These are phyloP conservation scores for Ammopiptanthus mongolicus DNA, from an alignment of 306 rosid species.

Conservation along the genomic window DNA sequence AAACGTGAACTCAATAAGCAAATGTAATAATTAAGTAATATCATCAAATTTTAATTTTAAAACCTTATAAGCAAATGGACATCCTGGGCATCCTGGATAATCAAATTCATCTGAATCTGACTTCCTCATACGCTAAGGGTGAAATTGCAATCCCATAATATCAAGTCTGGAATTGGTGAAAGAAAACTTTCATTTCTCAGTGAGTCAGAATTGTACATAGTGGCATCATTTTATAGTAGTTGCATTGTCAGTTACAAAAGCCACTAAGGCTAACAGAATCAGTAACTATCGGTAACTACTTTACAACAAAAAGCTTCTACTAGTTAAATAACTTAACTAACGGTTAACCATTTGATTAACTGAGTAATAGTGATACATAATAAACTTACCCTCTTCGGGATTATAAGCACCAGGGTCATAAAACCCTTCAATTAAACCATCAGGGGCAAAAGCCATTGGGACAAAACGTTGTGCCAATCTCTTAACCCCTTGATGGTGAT, in stretches of 20 bases:
- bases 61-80: slow-evolving; percentile 73
- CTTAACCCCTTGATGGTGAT: slow-evolving; percentile 88
- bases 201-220: too few species aligned
- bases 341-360: too few species aligned
- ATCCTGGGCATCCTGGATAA: slow-evolving; percentile 82
- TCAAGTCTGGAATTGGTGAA: too few species aligned
- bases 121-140: slow-evolving; percentile 74
- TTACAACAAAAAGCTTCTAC: too few species aligned
- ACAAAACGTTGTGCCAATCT: slow-evolving; percentile 63
- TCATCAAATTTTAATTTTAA: neutral
- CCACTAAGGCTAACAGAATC: too few species aligned
- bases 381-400: slow-evolving; percentile 71
- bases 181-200: too few species aligned
- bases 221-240: too few species aligned
- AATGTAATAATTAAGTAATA: neutral
- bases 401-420: slow-evolving; percentile 70
- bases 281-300: too few species aligned
- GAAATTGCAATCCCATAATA: slow-evolving; percentile 87
- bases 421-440: slow-evolving; percentile 73
- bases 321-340: too few species aligned
- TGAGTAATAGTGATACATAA: too few species aligned
- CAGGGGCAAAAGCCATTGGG: slow-evolving; percentile 73
- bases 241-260: too few species aligned
- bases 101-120: slow-evolving; percentile 64
- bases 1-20: neutral